phyloP scores from a whole-genome alignment of 441 rosid species.

The Syzygium malaccense region DNA sequence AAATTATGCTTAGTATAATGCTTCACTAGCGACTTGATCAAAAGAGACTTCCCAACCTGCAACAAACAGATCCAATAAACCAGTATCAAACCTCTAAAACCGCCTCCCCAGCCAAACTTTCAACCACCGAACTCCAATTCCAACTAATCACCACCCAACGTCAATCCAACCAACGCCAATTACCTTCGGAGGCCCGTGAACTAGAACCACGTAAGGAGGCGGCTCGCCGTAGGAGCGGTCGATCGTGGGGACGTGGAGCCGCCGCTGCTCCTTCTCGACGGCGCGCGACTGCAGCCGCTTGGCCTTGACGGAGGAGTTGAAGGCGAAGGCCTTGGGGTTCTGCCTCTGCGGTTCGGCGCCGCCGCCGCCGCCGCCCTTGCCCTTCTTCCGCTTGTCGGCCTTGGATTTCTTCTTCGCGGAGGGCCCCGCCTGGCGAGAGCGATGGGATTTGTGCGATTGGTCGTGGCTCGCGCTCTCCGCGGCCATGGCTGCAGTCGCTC shows the following conservation, averaged over 20 bases:
- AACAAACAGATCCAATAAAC: background rate
- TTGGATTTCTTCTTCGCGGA: slow-evolving; percentile 41
- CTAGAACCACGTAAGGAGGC: slow-evolving; percentile 79
- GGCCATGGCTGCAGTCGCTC: background rate
- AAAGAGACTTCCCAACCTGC: slow-evolving; percentile 87
- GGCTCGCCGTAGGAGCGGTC: slow-evolving; percentile 79
- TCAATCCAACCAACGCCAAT: background rate
- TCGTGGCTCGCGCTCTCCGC: slow-evolving; percentile 24
- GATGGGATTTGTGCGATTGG: slow-evolving; percentile 59
- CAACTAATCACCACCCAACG: background rate
- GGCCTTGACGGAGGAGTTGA: slow-evolving; percentile 52
- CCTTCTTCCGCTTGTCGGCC: slow-evolving; percentile 6
- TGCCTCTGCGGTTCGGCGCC: slow-evolving; percentile 39
- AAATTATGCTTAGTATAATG: slow-evolving; percentile 70
- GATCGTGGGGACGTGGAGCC: slow-evolving; percentile 67
- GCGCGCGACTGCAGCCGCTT: slow-evolving; percentile 57
- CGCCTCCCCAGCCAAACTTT: background rate
- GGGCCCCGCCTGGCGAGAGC: slow-evolving; percentile 61
- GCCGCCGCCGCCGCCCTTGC: slow-evolving; percentile 26
- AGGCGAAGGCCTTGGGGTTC: slow-evolving; percentile 72
- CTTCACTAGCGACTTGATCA: slow-evolving; percentile 77
- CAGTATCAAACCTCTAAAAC: background rate
- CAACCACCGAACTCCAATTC: background rate
- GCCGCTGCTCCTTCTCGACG: slow-evolving; percentile 80
- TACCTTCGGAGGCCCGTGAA: slow-evolving; percentile 92